Conservation (phyloP, 192 early-diverging fungal species). For the Chytriomyces confervae region DNA sequence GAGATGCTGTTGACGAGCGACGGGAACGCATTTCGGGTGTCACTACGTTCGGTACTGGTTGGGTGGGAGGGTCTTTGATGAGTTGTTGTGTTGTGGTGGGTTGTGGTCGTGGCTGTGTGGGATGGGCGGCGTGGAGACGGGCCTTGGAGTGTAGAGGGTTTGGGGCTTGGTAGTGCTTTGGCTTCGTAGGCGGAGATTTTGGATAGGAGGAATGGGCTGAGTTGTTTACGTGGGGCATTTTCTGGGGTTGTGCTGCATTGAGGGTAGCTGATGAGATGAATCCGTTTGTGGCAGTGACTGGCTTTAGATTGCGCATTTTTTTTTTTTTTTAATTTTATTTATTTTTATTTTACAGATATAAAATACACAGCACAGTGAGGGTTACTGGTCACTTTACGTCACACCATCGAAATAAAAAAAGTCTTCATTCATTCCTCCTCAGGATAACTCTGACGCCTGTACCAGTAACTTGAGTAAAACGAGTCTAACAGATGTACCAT, state of each 20-base stretch:
- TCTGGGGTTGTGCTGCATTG: neutral
- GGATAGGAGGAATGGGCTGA: neutral
- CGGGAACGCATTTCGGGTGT: neutral
- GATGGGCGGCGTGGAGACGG: neutral
- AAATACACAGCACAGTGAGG: too few species aligned
- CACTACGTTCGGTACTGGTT: too few species aligned
- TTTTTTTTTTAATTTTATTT: too few species aligned
- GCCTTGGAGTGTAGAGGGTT: neutral
- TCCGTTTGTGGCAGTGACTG: neutral
- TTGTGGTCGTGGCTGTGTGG: neutral
- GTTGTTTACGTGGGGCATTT: neutral
- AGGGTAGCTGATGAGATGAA: neutral
- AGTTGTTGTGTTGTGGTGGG: neutral
- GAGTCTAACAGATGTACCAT: too few species aligned
- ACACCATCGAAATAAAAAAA: too few species aligned
- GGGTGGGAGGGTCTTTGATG: neutral
- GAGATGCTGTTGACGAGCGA: conserved; percentile 8
- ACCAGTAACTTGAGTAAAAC: too few species aligned
- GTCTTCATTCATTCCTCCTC: too few species aligned
- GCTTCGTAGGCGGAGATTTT: neutral
- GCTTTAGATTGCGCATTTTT: neutral
- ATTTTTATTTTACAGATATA: too few species aligned
- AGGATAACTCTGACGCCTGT: too few species aligned
- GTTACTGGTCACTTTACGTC: too few species aligned
- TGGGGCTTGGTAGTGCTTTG: neutral